Conservation (phyloP, 139 green algal species). For the Pleodorina starrii region DNA sequence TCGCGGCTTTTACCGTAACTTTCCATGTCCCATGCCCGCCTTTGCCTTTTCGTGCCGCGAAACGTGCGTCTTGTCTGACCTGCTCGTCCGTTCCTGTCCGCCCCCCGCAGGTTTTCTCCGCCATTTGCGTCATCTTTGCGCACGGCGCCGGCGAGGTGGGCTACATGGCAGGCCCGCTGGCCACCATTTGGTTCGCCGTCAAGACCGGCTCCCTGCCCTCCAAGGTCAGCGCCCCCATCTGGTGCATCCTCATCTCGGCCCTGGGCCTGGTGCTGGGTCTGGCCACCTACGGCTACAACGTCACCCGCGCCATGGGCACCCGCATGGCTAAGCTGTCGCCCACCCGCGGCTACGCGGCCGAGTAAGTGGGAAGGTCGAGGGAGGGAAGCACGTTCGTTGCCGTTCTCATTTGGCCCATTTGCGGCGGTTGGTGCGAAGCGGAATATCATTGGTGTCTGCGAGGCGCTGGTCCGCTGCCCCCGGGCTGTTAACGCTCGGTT, state of each 20-base stretch:
- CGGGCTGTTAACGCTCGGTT: no score
- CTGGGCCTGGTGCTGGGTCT: slow-evolving; percentile 74
- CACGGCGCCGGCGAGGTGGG: slow-evolving; percentile 62
- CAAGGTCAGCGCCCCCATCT: slow-evolving; percentile 58
- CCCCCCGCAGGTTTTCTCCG: slow-evolving; percentile 77
- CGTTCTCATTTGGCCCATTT: no score
- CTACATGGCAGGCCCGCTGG: slow-evolving; percentile 67
- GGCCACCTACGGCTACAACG: slow-evolving; percentile 80
- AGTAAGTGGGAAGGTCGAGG: no score
- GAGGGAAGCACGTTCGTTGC: no score
- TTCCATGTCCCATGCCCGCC: no score
- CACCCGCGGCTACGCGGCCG: slow-evolving; percentile 76
- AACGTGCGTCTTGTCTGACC: no score
- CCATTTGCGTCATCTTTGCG: slow-evolving; percentile 71
- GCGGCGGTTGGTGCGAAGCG: no score
- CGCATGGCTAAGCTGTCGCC: slow-evolving; percentile 76
- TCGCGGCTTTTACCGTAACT: no score
- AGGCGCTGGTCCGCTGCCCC: no score
- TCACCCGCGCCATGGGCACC: slow-evolving; percentile 74
- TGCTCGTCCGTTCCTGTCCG: no score
- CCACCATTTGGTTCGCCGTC: slow-evolving; percentile 68
- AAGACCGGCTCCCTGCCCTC: slow-evolving; percentile 55
- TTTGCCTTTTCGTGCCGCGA: no score
- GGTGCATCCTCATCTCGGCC: slow-evolving; percentile 69
- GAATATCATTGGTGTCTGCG: no score